Percentiles rank a stretch among this genome's conserved stretches.
Conservation (phyloP, 2,329 filamentous ascomycete species). For the Geoglossum cookeanum region DNA sequence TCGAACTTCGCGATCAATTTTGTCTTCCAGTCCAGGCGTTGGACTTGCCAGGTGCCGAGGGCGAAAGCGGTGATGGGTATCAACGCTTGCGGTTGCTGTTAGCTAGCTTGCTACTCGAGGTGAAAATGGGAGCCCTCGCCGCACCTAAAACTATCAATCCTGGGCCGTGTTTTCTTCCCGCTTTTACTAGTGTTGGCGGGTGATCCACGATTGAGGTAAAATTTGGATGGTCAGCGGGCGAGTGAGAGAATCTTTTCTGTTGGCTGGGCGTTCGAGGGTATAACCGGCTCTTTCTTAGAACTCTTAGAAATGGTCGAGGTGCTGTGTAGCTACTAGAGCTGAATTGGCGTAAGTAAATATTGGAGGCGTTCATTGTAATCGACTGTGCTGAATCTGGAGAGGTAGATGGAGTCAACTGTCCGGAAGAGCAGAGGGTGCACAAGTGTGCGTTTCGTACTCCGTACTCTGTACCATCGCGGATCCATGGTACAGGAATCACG, state of each 20-base stretch:
- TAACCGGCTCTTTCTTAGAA: slow-evolving; percentile 4
- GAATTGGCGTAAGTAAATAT: neutral
- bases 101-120: neutral
- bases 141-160: slow-evolving; percentile 61
- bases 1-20: slow-evolving; percentile 81
- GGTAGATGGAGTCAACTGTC: no score
- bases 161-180: slow-evolving; percentile 54
- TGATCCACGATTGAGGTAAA: slow-evolving; percentile 80
- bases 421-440: no score
- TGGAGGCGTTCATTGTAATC: neutral
- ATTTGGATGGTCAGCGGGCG: slow-evolving; percentile 52
- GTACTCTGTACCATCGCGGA: neutral
- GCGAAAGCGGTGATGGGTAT: slow-evolving; percentile 84
- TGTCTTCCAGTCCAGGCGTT: slow-evolving; percentile 84
- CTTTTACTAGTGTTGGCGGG: slow-evolving; percentile 60
- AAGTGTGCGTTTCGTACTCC: no score
- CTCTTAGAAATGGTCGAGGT: neutral
- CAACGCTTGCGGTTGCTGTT: slow-evolving; percentile 33
- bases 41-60: slow-evolving; percentile 88
- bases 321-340: slow-evolving; percentile 8
- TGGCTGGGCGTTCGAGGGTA: slow-evolving; percentile 13
- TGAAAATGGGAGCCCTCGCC: neutral
- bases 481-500: no score
- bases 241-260: slow-evolving; percentile 20
- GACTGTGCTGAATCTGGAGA: neutral